Percentiles rank a stretch among this genome's conserved stretches.
phyloP scores from a whole-genome alignment of 225 moss, liverwort and hornwort genomes.

The Antitrichia curtipendula region DNA sequence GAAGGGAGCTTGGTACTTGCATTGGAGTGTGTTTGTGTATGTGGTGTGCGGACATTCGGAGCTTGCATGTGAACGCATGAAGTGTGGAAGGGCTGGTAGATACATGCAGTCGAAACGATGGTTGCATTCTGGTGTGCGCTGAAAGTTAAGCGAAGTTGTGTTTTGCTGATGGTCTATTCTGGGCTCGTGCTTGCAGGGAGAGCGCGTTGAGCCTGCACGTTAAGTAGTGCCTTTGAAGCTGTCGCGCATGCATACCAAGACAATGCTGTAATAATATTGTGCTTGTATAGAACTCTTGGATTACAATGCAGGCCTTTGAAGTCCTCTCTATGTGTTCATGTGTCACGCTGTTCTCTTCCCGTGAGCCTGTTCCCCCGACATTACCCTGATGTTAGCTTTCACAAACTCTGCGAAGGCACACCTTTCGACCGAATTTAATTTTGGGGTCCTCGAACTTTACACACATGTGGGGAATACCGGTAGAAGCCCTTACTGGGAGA shows the following conservation, averaged over 20 bases:
- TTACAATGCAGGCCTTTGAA: background rate
- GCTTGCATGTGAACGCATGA: background rate
- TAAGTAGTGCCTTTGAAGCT: background rate
- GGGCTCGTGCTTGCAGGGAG: background rate
- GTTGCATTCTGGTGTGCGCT: background rate
- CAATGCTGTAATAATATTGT: background rate
- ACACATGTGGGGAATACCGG: background rate
- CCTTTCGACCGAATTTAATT: background rate
- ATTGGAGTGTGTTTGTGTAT: background rate
- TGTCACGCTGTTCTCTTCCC: background rate
- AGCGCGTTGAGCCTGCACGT: background rate
- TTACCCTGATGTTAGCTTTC: background rate
- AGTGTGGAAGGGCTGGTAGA: background rate
- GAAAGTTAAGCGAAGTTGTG: background rate
- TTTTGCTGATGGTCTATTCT: background rate
- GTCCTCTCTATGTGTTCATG: background rate
- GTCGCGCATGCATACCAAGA: background rate
- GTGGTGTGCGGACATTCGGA: background rate
- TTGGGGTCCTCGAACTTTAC: background rate
- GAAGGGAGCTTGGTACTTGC: background rate
- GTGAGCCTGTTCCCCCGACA: background rate
- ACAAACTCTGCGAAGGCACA: background rate
- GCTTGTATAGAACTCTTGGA: background rate
- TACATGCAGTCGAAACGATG: too few species aligned
- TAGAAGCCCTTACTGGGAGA: too few species aligned